Base-by-base conservation (phyloP, 2,329 filamentous ascomycete species). In the Cadophora sp. region DNA sequence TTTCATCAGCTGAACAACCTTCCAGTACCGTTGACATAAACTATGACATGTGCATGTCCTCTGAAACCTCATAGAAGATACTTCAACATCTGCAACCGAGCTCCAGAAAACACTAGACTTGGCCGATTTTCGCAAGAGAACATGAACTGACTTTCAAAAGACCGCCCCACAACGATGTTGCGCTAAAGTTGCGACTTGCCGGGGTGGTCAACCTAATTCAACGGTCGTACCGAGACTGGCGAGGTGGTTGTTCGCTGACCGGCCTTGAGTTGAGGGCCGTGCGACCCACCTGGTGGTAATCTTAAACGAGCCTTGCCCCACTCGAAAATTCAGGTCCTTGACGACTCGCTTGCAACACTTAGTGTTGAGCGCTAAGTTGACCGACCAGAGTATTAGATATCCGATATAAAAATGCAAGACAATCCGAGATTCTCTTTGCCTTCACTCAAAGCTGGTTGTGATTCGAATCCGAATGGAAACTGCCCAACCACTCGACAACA, bases 101-200 rank as follows among this genome's bases (percentile, higher is more conserved):
- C 27, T 31, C 12, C 26, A 55, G 27, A 29, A 29, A 29, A 55
- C 24, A 29, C 51, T 55, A 31, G 26, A 29, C 24, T 53, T 53
- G 11, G 50, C 50, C 16, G 50, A n/a, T n/a, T 53, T 53, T 26
- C 27, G 50, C 50, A 50, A 50, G 12, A 50, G n/a, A 50, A 50
- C 46, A 50, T 53, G 12, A 55, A 55, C 26, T 29, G 26, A 55
- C 51, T 31, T 55, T 55, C 19, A 27, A 55, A 55, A 55, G 51
- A 2, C 51, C 12, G 16, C 26, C 51, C 11, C 3, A 55, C 12
- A 19, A 55, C 31, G 16, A 55, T 55, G 11, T 55, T 31, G 12
- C 51, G 27, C 26, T 55, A 55, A 55, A 55, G 4, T 55, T 55
- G 24, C 19, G 51, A 55, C 51, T 56, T 34, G 27, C 53, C 19